Base-by-base conservation (phyloP, 2,329 filamentous ascomycete species). In the Alternaria sp. region DNA sequence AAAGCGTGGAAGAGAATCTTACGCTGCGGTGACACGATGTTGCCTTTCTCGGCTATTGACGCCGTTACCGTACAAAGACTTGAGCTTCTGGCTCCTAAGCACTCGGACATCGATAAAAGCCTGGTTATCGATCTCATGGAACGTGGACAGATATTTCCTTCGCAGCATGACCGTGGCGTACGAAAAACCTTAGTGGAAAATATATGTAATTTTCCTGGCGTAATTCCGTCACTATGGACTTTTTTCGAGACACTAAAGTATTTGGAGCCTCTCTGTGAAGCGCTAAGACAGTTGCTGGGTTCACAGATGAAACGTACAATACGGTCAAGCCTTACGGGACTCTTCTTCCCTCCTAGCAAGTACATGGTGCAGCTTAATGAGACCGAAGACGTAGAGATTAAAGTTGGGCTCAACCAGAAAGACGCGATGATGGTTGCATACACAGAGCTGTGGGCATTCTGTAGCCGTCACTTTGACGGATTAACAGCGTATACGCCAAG, bases 161-260 rank as follows among this genome's bases (percentile, higher is more conserved):
- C 38, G 4, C 22, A 59, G 12, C 16, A 43, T 36, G 38, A 67
- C 28, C 5, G 22, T 34, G 32, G n/a, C 2, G 16, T 57, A 51
- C 30, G 51, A 46, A 27, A 46, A 27, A 32, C 16, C n/a, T 43
- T 69, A 38, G 1, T 56, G 8, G 43, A 46, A 27, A 69, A 66
- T 5, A 64, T 67, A 18, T 61, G 16, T 38, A 11, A 12, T 18
- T 45, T 61, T 36, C 28, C 44, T 30, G 30, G 51, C 27, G 30
- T 63, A 14, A 66, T 69, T 18, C 62, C 34, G 10, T 65, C 25
- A 11, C 38, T 69, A 25, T 50, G 32, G 49, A 64, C 59, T 11
- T 69, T 69, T 46, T 69, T 69, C 25, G 28, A 69, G 49, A 67
- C 18, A 34, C 50, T 69, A 3, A 69, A 69, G 50, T 67, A 63